These are phyloP conservation scores for Dendrobium nobile DNA, from an alignment of 106 monocot species.

Conservation along the genomic window DNA sequence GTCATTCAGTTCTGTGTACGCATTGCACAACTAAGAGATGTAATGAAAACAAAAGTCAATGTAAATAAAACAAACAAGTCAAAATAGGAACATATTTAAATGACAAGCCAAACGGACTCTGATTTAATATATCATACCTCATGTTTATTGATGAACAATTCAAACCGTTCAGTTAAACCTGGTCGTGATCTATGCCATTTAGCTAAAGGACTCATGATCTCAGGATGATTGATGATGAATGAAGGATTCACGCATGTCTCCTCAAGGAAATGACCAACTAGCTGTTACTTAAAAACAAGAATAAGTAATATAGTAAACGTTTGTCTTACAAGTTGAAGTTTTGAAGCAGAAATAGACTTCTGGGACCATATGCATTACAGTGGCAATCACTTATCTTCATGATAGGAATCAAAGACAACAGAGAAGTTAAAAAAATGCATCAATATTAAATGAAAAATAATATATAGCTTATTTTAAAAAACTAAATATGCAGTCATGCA, in stretches of 20 bases:
- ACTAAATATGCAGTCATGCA: not conserved
- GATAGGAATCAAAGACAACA: not conserved
- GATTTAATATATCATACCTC: constrained; percentile 39
- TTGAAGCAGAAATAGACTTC: no score
- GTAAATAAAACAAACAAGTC: not conserved
- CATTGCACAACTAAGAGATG: constrained; percentile 75
- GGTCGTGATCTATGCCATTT: constrained; percentile 79
- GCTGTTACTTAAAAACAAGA: constrained; percentile 27
- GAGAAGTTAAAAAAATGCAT: not conserved
- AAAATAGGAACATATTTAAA: constrained; percentile 7
- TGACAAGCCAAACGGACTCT: not conserved
- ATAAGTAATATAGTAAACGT: not conserved
- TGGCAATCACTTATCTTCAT: not conserved
- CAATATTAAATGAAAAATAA: not conserved
- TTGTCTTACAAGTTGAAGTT: not conserved
- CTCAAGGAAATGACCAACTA: constrained; percentile 96
- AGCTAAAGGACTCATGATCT: constrained; percentile 96
- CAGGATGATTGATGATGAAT: constrained; percentile 90
- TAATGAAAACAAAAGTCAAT: not conserved
- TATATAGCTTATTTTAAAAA: not conserved
- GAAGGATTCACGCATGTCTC: constrained; percentile 81
- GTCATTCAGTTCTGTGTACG: constrained; percentile 96
- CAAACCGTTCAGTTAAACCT: constrained; percentile 85
- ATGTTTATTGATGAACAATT: constrained; percentile 92
- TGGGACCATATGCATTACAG: not conserved